Evolutionary conservation across 2,329 filamentous ascomycete species (phyloP), one percentile per base, ranked within the genome.

Genomic region (Claviceps humidiphila): DNA sequence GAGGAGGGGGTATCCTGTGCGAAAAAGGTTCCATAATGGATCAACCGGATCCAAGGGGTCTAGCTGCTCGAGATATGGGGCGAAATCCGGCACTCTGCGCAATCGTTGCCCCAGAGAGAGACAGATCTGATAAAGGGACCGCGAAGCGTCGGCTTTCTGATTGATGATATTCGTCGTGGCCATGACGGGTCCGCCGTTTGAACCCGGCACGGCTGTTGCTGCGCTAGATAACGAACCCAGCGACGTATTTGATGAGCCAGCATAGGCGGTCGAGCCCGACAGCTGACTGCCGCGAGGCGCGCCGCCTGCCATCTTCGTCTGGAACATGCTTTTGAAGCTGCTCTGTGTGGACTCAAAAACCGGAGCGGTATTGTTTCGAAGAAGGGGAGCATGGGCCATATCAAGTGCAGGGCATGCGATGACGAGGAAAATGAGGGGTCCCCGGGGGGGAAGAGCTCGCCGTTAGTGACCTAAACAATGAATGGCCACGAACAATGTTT

Each of bases 131-230:
- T 95, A 98, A 24, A 98, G 80, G 11, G 90, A 96, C 54, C 85
- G 80, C 52, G 87, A 88, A 58, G 93, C 90, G 66, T 95, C 90
- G 66, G 90, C 93, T 66, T 88, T 87, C 69, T 91, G 87, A 71
- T 98, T 98, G 75, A 98, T 95, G 67, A 98, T 95, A 68, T 95
- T 96, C 67, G 87, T 80, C 54, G 86, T 89, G 55, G 89, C 86
- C 61, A 88, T 73, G 56, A 90, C 79, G 55, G 80, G 80, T 46
- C 81, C 81, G 54, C 74, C 68, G 54, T 68, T 79, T 47, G 75
- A 71, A 9, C 61, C 57, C 8, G 50, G 69, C 55, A 68, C 64
- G 30, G 70, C 59, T 37, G 74, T 75, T 30, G 70, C 61, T 13
- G 69, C 63, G 59, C 67, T 75, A 45, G 69, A 64, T 47, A 80